Percentiles rank a stretch among this genome's conserved stretches.
phyloP scores from a whole-genome alignment of 805 yeast genomes.

The Kodamaea leandrae region DNA sequence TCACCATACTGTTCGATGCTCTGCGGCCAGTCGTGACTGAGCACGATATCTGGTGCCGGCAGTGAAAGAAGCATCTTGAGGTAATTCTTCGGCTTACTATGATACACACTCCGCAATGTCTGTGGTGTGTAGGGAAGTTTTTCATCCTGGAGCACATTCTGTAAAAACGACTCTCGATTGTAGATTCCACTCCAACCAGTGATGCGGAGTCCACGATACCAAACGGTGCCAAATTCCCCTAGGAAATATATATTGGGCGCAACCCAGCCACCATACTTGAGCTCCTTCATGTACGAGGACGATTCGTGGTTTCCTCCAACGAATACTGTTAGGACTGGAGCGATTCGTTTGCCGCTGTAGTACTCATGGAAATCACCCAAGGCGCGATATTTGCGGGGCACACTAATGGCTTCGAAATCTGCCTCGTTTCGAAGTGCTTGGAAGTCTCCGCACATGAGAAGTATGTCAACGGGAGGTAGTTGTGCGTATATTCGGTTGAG shows the following conservation, averaged over 20 bases:
- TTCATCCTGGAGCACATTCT: constrained; percentile 45
- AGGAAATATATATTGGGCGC: constrained; percentile 83
- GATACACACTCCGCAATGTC: constrained; percentile 62
- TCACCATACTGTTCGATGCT: constrained; percentile 70
- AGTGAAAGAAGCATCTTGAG: constrained; percentile 49
- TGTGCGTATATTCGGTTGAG: constrained; percentile 54
- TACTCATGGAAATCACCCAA: constrained; percentile 82
- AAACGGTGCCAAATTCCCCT: constrained; percentile 73
- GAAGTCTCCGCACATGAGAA: constrained; percentile 88
- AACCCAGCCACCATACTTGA: constrained; percentile 89
- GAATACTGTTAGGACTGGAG: constrained; percentile 77
- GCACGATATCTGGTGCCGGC: constrained; percentile 48
- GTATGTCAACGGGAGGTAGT: constrained; percentile 26
- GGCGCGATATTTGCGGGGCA: constrained; percentile 71
- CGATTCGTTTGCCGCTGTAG: constrained; percentile 54
- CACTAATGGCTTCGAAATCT: constrained; percentile 70
- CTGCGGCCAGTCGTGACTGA: constrained; percentile 95
- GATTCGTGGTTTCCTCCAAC: constrained; percentile 97
- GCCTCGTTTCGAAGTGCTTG: constrained; percentile 66
- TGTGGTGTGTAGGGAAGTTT: constrained; percentile 47
- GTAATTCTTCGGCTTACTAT: constrained; percentile 65
- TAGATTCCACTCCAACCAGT: constrained; percentile 86
- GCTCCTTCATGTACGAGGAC: constrained; percentile 68
- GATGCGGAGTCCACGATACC: constrained; percentile 73
- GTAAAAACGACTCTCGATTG: constrained; percentile 38